Conservation (phyloP, 2,329 filamentous ascomycete species). For the Fusarium denticulatum region DNA sequence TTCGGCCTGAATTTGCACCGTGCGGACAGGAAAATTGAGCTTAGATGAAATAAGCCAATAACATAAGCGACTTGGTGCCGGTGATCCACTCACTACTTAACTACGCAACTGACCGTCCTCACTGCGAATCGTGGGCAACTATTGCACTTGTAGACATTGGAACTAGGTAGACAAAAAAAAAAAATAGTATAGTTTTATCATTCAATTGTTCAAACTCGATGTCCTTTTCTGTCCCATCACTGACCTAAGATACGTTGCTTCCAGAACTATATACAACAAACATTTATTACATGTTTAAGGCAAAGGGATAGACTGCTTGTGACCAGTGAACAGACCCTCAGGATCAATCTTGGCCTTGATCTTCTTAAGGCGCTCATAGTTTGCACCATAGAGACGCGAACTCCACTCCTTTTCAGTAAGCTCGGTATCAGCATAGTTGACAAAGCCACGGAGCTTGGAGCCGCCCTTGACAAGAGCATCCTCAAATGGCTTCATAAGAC, state of each 20-base stretch:
- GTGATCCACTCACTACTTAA: not conserved
- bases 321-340: conserved; percentile 34
- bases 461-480: conserved; percentile 27
- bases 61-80: rapidly evolving
- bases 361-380: conserved; percentile 34
- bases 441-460: conserved; percentile 36
- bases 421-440: conserved; percentile 42
- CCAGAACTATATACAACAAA: not conserved
- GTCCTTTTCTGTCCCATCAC: not conserved
- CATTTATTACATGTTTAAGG: not conserved
- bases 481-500: conserved; percentile 38
- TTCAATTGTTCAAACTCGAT: not conserved
- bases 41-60: not conserved
- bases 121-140: rapidly evolving
- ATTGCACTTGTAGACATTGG: too few relatives aligned
- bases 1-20: rapidly evolving
- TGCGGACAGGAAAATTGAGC: not conserved
- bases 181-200: not conserved
- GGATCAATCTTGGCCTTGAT: conserved; percentile 37
- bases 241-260: rapidly evolving
- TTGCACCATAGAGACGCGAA: conserved; percentile 36
- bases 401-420: conserved; percentile 38
- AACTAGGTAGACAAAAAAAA: too few relatives aligned
- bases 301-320: conserved; percentile 36
- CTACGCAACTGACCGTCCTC: not conserved